These are phyloP conservation scores for Pseudogymnoascus sp. DNA, from an alignment of 2,329 filamentous ascomycete species.

Conservation along the genomic window DNA sequence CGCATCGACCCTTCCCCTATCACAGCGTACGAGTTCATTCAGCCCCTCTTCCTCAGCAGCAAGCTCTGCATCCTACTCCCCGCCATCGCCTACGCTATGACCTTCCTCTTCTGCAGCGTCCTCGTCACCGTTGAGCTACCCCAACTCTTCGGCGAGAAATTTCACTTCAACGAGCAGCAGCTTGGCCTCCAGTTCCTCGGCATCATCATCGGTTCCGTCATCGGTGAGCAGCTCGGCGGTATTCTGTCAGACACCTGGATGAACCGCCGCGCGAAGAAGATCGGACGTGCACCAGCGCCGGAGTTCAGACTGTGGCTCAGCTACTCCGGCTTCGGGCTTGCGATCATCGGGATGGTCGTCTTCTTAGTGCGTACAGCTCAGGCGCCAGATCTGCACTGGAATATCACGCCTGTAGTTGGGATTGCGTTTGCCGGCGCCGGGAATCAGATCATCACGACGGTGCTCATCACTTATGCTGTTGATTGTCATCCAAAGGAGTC, in stretches of 20 bases:
- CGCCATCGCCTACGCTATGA: conserved; percentile 45
- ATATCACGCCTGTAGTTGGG: conserved; percentile 49
- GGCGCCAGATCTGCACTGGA: conserved; percentile 39
- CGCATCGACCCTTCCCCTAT: conserved; percentile 48
- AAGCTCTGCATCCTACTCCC: conserved; percentile 44
- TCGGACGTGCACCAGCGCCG: conserved; percentile 31
- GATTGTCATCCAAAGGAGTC: conserved; percentile 48
- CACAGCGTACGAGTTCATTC: conserved; percentile 41
- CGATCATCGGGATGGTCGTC: conserved; percentile 45
- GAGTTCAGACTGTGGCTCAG: conserved; percentile 51
- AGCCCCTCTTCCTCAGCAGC: conserved; percentile 37
- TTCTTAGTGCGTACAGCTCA: conserved; percentile 45
- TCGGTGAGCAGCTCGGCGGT: conserved; percentile 53
- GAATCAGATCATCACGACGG: conserved; percentile 54
- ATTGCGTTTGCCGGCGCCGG: conserved; percentile 44
- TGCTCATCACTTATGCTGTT: conserved; percentile 52
- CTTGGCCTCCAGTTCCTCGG: conserved; percentile 51
- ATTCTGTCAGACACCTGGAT: conserved; percentile 48
- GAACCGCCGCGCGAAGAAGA: conserved; percentile 32
- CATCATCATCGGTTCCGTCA: conserved; percentile 47
- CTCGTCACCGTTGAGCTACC: conserved; percentile 52
- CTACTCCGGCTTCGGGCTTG: conserved; percentile 44
- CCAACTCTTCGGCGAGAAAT: conserved; percentile 48
- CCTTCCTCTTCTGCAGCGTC: conserved; percentile 48
- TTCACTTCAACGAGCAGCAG: conserved; percentile 48